Evolutionary conservation across 2,329 filamentous ascomycete species (phyloP).

Genomic region (Diplocarpon mali): DNA sequence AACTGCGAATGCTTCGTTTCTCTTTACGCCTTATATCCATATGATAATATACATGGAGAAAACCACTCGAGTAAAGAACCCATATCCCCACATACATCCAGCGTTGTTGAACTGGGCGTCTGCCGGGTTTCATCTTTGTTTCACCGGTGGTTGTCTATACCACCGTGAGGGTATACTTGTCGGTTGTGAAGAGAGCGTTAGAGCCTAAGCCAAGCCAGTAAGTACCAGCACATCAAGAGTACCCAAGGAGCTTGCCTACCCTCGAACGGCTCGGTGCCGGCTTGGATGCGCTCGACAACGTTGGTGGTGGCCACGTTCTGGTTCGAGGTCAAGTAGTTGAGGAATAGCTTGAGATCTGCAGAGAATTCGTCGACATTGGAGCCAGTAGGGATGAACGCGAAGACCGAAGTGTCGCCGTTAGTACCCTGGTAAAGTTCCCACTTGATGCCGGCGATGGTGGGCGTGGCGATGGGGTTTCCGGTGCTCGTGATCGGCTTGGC

Average conservation of each 20-base stretch:
- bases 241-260: slow-evolving; percentile 25
- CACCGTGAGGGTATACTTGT: slow-evolving; percentile 4
- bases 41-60: too few relatives aligned
- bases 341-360: slow-evolving; percentile 46
- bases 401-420: slow-evolving; percentile 48
- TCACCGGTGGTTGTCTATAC: not conserved
- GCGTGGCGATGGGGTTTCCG: slow-evolving; percentile 38
- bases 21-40: too few relatives aligned
- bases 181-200: slow-evolving; percentile 2
- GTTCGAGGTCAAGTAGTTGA: slow-evolving; percentile 40
- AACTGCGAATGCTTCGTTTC: too few relatives aligned
- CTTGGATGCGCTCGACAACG: slow-evolving; percentile 41
- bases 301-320: slow-evolving; percentile 38
- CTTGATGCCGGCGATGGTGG: slow-evolving; percentile 38
- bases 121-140: too few relatives aligned
- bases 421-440: slow-evolving; percentile 49
- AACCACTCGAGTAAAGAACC: too few relatives aligned
- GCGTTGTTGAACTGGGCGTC: too few relatives aligned
- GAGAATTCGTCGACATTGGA: slow-evolving; percentile 38
- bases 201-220: not conserved
- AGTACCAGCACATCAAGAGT: not conserved
- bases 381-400: slow-evolving; percentile 41
- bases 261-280: slow-evolving; percentile 45
- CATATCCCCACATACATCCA: too few relatives aligned
- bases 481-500: slow-evolving; percentile 44